A percentile compares a stretch with the other conserved stretches of the same genome.
These are phyloP conservation scores for Rhododendron henanense DNA, from an alignment of 148 eudicot genomes.

Conservation along the genomic window DNA sequence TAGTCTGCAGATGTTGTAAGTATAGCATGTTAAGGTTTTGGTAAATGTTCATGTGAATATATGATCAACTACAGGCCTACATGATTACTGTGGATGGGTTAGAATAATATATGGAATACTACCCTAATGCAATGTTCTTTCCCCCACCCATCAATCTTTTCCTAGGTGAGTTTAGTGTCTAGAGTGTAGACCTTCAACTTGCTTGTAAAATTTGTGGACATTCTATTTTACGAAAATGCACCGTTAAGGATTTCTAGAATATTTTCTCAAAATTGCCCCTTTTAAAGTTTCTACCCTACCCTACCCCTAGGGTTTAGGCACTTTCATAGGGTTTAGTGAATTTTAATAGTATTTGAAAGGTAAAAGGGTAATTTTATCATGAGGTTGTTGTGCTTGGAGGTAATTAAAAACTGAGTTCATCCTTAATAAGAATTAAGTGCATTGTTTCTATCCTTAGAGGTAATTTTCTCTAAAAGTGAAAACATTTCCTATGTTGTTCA, in stretches of 20 bases:
- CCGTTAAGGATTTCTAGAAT: no score
- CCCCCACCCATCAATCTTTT: background rate
- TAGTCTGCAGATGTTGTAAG: constrained; percentile 55
- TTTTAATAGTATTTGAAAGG: no score
- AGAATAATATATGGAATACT: background rate
- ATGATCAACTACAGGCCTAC: background rate
- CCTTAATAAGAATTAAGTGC: no score
- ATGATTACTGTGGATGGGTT: background rate
- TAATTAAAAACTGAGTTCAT: no score
- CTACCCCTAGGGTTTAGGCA: no score
- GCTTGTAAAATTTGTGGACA: background rate
- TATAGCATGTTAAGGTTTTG: constrained; percentile 10
- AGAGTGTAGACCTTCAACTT: constrained; percentile 7
- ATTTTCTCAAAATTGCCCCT: no score
- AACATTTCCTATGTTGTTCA: background rate
- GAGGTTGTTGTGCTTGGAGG: no score
- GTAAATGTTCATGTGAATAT: background rate
- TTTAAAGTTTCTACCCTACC: no score
- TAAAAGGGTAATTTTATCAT: no score
- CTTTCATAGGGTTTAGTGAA: no score
- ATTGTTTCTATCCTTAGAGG: no score
- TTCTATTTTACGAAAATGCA: background rate
- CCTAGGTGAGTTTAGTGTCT: background rate
- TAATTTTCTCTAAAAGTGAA: background rate
- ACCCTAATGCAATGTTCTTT: background rate